Base-by-base conservation (phyloP, 768 basidiomycete species). In the Strobilomyces dryophilus region DNA sequence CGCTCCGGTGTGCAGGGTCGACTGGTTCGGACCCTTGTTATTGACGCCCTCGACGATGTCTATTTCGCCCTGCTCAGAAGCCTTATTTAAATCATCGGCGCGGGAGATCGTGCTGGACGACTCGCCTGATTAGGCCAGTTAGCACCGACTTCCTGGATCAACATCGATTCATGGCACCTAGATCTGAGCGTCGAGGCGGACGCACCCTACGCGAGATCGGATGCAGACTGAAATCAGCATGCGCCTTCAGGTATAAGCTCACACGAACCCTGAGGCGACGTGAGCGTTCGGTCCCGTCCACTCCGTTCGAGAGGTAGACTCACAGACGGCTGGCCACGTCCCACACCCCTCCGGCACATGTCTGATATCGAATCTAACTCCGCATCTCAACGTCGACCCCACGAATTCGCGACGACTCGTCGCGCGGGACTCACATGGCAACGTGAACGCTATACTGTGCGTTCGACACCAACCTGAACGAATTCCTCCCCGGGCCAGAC, bases 261-360 rank as follows among this genome's bases (percentile, higher is more conserved):
- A 53, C 42, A 62, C 67, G 12, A 51, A 70, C 68, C 67, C 68
- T 68, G 27, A 15, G n/a, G 36, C 2, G 20, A 9, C 39, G 26
- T 56, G 47, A 61, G 49, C 18, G 12, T 2, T 20, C 24, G 8
- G 6, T 20, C 27, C 17, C 27, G n/a, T n/a, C n/a, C n/a, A n/a
- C 32, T 0, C 15, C 46, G 21, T 29, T 21, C 7, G 47, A 29
- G 45, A 1, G 49, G 26, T 17, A 0, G 8, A 66, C 69, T 53
- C 21, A 73, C 72, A 73, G 40, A 69, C 42, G 15, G 70, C 68
- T 8, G 71, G 71, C 71, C 73, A 74, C 4, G 68, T 73, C n/a
- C 72, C 73, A 57, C 74, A 75, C 2, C 71, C 74, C 21, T 62
- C 53, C 1, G 74, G 73, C 68, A 75, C 72, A 34, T 71, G 68